phyloP scores from a whole-genome alignment of 2,329 filamentous ascomycete species.

The Paracamarosporium sp. region DNA sequence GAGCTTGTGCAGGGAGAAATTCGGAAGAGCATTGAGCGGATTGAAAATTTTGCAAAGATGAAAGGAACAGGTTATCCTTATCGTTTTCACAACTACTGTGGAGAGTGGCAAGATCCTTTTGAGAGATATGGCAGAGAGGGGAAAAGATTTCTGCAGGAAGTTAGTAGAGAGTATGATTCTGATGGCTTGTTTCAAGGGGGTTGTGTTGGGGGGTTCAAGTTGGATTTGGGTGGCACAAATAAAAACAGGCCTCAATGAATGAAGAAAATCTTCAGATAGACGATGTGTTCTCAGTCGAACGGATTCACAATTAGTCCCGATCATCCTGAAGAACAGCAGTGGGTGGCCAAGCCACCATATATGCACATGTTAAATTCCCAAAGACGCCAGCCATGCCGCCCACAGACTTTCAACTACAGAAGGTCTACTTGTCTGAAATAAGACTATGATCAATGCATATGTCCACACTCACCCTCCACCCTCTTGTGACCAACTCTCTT shows the following conservation, averaged over 20 bases:
- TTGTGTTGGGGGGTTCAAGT: constrained; percentile 38
- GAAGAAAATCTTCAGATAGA: too few species aligned
- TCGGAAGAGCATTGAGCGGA: constrained; percentile 23
- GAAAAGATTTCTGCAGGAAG: constrained; percentile 21
- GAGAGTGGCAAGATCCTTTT: constrained; percentile 37
- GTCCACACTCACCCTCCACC: constrained; percentile 27
- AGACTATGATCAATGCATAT: constrained; percentile 16
- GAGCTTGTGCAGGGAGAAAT: background rate
- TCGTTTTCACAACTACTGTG: constrained; percentile 36
- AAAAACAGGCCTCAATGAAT: too few species aligned
- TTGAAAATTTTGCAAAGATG: constrained; percentile 29
- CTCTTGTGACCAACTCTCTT: constrained; percentile 34
- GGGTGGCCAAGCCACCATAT: background rate
- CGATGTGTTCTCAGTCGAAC: too few species aligned
- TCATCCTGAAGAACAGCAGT: background rate
- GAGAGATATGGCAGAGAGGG: constrained; percentile 28
- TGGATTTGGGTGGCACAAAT: background rate
- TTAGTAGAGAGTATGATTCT: constrained; percentile 41
- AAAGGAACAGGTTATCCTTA: constrained; percentile 8
- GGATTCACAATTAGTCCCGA: background rate
- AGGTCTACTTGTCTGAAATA: background rate
- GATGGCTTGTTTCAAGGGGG: constrained; percentile 36
- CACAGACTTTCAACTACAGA: background rate
- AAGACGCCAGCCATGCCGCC: background rate
- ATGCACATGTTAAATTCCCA: background rate